phyloP scores from a whole-genome alignment of 441 rosid species.

The Hura crepitans region DNA sequence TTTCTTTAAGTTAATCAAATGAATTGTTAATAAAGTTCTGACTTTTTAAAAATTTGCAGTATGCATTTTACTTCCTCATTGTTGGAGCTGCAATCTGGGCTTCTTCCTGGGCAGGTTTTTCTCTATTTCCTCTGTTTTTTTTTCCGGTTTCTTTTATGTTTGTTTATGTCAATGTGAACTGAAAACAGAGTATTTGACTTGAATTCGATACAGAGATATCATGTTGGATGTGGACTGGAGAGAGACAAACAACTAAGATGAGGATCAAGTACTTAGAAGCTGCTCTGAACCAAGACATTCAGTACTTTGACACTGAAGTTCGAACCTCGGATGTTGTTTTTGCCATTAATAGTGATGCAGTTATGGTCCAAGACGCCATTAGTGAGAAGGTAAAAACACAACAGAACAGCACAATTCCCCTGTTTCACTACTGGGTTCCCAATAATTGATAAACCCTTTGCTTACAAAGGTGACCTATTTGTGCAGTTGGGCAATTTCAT shows the following conservation, averaged over 20 bases:
- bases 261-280: slow-evolving; percentile 96
- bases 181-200: slow-evolving; percentile 13
- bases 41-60: slow-evolving; percentile 44
- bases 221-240: slow-evolving; percentile 99
- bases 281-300: slow-evolving; percentile 90
- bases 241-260: slow-evolving; percentile 96
- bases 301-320: slow-evolving; percentile 91
- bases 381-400: slow-evolving; percentile 95
- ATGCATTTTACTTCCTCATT: slow-evolving; percentile 88
- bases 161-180: slow-evolving; percentile 4
- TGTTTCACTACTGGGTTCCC: slow-evolving; percentile 22
- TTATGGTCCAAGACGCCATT: slow-evolving; percentile 97
- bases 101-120: slow-evolving; percentile 96
- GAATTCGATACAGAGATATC: slow-evolving; percentile 67
- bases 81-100: slow-evolving; percentile 99
- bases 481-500: slow-evolving; percentile 93
- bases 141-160: slow-evolving; percentile 14
- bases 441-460: neutral
- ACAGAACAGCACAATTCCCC: neutral
- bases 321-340: slow-evolving; percentile 89
- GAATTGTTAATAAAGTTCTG: neutral
- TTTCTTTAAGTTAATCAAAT: neutral
- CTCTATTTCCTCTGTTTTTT: slow-evolving; percentile 31
- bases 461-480: slow-evolving; percentile 9
- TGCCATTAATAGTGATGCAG: slow-evolving; percentile 93